Base-by-base conservation (phyloP, 2,329 filamentous ascomycete genomes). In the Fusarium foetens region DNA sequence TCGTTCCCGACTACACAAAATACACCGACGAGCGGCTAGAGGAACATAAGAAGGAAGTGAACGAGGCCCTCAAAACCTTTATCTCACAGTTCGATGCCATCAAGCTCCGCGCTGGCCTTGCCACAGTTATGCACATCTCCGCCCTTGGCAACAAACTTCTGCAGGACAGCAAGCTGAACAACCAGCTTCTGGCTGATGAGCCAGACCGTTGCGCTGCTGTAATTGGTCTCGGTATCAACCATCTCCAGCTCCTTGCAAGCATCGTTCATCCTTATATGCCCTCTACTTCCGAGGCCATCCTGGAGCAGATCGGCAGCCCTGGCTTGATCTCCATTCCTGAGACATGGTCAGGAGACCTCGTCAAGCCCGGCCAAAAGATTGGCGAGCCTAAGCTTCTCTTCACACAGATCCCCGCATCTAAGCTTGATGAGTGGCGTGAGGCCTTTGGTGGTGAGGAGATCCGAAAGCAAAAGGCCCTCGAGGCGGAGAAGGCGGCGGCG, bases 251-350 rank as follows among this genome's bases (percentile, higher is more conserved):
- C 36, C 87, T 97, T 52, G 93, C 94, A 27, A 91, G 90, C 59
- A 84, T 97, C 46, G 88, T 95, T 63, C 89, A 90, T 58, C 95
- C 95, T 1, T 98, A 95, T 83, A 93, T 98, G 86, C 94, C 94
- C 43, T 87, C 88, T n/a, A 95, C 92, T 13, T 87, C 92, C 7
- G 87, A 87, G 66, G 89, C 90, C 36, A 97, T 98, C 75, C 89
- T 94, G 72, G 82, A 88, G 70, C 95, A 98, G 84, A 88, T 98
- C 33, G 89, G 92, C 51, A 80, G 66, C 82, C 88, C 77, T 81
- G 73, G 66, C 87, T 68, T 75, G 66, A 70, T 80, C 52, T 82
- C 82, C 39, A 94, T 95, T 68, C 91, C 93, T 3, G 88, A 92
- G 70, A 86, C 84, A 48, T 96, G 93, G 91, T 78, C 80, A 23